Conservation (phyloP, 208 protist species). For the Vickermania ingenoplastis region DNA sequence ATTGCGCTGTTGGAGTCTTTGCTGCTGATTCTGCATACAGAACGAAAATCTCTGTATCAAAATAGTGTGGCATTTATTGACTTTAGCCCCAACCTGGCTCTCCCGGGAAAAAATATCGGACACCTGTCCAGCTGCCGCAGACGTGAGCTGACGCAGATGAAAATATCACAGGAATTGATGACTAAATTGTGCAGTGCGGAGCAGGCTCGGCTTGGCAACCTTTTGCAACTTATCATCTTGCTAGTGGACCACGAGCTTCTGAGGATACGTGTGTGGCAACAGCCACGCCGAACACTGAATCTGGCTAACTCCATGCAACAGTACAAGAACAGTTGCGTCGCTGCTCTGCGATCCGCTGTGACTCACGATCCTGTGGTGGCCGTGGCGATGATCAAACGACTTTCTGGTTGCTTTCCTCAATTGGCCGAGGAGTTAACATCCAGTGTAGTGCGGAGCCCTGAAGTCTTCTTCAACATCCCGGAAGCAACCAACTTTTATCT, state of each 20-base stretch:
- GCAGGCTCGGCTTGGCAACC: conserved; percentile 21
- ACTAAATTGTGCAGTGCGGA: conserved; percentile 17
- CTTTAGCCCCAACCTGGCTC: conserved; percentile 12
- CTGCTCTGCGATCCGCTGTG: conserved; percentile 17
- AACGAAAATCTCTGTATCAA: conserved; percentile 18
- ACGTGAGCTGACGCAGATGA: conserved; percentile 12
- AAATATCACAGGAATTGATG: not conserved
- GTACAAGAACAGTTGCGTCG: conserved; percentile 14
- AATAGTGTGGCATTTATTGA: conserved; percentile 52
- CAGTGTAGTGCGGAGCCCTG: conserved; percentile 32
- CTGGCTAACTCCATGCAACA: conserved; percentile 16
- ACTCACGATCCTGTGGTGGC: conserved; percentile 50
- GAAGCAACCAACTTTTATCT: conserved; percentile 69
- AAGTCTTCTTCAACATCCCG: conserved; percentile 37
- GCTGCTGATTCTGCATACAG: conserved; percentile 35
- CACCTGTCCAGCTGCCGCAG: conserved; percentile 19
- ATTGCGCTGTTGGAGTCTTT: conserved; percentile 41
- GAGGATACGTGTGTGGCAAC: conserved; percentile 60
- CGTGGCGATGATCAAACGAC: conserved; percentile 54
- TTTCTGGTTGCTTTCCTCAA: conserved; percentile 25
- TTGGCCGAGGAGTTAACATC: conserved; percentile 23
- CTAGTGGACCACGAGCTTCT: conserved; percentile 63
- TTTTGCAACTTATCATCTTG: conserved; percentile 46
- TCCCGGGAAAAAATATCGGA: conserved; percentile 7
- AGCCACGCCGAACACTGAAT: conserved; percentile 37